Conservation (phyloP, 1,139 yeast species). For the Lodderomyces margitis region DNA sequence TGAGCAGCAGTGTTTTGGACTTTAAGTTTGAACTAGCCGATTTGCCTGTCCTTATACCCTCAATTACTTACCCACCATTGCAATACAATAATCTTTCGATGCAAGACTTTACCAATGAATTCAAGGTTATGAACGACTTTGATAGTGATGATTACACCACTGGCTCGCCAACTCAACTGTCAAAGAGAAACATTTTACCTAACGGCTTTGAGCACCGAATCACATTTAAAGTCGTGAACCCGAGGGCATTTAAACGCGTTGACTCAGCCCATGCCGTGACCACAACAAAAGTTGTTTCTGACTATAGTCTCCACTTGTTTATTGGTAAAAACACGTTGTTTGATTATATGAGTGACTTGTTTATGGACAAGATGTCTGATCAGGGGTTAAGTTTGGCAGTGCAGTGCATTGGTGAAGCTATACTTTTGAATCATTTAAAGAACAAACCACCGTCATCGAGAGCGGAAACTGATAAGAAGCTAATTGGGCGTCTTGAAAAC, state of each 20-base stretch:
- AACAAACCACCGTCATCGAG: constrained; percentile 3
- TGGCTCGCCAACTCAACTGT: background rate
- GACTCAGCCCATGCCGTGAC: constrained; percentile 1
- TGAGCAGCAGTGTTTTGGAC: constrained; percentile 18
- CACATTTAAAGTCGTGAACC: constrained; percentile 8
- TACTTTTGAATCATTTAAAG: constrained; percentile 13
- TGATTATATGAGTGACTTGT: constrained; percentile 14
- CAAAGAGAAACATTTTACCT: constrained; percentile 7
- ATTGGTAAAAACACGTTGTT: constrained; percentile 14
- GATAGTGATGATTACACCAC: constrained; percentile 2
- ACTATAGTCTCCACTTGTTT: constrained; percentile 15
- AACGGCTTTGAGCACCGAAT: constrained; percentile 11
- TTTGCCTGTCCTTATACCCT: constrained; percentile 25
- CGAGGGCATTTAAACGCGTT: constrained; percentile 7
- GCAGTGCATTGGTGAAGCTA: constrained; percentile 21
- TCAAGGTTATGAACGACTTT: constrained; percentile 16
- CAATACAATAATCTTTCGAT: constrained; percentile 23
- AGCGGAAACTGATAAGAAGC: background rate
- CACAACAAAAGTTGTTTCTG: constrained; percentile 10
- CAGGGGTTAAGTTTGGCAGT: constrained; percentile 10
- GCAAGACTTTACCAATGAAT: constrained; percentile 21
- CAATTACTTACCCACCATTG: constrained; percentile 23
- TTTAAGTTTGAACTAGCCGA: constrained; percentile 25
- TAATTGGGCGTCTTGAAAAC: constrained; percentile 1
- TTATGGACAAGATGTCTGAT: background rate